Percentiles rank a stretch among this genome's conserved stretches.
Evolutionary conservation across 2,329 filamentous ascomycete species (phyloP).

Genomic region (Fonsecaea nubica): DNA sequence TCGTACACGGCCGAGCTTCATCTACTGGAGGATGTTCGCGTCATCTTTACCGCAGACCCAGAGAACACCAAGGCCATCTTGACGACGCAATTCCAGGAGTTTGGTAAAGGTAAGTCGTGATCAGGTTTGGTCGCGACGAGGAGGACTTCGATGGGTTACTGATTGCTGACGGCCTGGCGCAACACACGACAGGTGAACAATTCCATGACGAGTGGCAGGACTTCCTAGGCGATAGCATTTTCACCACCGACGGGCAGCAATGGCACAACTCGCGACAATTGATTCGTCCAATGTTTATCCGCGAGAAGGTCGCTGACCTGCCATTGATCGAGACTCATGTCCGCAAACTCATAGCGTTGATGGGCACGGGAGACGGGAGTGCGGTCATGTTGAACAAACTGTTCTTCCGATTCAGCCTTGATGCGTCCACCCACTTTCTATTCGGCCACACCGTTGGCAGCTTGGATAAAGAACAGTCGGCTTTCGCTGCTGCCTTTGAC

Average conservation of each 20-base stretch:
- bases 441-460: conserved; percentile 75
- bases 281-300: conserved; percentile 84
- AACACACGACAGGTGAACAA: conserved; percentile 34
- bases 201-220: conserved; percentile 79
- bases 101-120: conserved; percentile 68
- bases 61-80: conserved; percentile 92
- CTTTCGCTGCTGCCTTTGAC: conserved; percentile 82
- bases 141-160: neutral
- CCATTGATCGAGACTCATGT: conserved; percentile 83
- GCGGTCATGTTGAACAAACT: conserved; percentile 76
- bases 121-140: neutral
- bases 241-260: conserved; percentile 76
- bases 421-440: conserved; percentile 85
- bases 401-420: conserved; percentile 82
- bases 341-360: conserved; percentile 71
- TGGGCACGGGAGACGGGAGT: conserved; percentile 55
- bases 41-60: conserved; percentile 78
- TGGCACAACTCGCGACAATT: conserved; percentile 87
- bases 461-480: conserved; percentile 65
- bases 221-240: conserved; percentile 85
- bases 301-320: conserved; percentile 82
- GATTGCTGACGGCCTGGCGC: neutral
- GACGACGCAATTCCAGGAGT: conserved; percentile 85
- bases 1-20: conserved; percentile 36
- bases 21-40: conserved; percentile 49